Evolutionary conservation across 2,329 filamentous ascomycete species (phyloP), one percentile per base, ranked within the genome.

Genomic region (Gnomoniopsis sp.): DNA sequence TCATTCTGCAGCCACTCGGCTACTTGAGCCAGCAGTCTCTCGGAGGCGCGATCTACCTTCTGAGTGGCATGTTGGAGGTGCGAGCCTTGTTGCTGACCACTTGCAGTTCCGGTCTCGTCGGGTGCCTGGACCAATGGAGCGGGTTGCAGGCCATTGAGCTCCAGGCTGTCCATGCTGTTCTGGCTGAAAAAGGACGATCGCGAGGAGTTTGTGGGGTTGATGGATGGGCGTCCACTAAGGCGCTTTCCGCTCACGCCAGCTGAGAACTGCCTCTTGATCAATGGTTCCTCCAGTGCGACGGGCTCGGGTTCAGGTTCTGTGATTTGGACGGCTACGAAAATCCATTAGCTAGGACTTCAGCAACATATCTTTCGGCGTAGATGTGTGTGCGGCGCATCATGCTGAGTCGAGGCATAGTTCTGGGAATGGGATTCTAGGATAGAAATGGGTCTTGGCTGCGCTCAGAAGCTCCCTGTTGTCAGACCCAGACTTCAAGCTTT

Each of bases 1-100:
- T 97, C 92, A 52, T 88, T 84, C 65, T 93, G 86, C 43, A 97
- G 76, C 93, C 93, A 98, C 64, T 90, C 86, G 26, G 84, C 81
- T 15, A 97, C 86, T 69, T 96, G 90, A 21, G 86, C 80, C 30
- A 95, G 74, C 8, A 96, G 73, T 63, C 79, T 83, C 65, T 86
- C 78, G 54, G 78, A 78, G 44, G 69, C 66, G 30, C 68, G 65
- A 55, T 77, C 74, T 22, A 71, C 55, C 46, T 67, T 68, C 54
- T 72, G 69, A 26, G 53, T 49, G 12, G 21, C 44, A 12, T 70
- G 70, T 44, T 70, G 73, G 36, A 70, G 69, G 26, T 53, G 53
- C 22, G 55, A 46, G 68, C 67, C 23, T 33, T 56, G 58, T 14
- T 57, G 44, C 50, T 58, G 57, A 15, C 51, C 33, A 49, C 22